Conservation (phyloP, 2,329 filamentous ascomycete genomes). For the Sclerotinia trifoliorum region DNA sequence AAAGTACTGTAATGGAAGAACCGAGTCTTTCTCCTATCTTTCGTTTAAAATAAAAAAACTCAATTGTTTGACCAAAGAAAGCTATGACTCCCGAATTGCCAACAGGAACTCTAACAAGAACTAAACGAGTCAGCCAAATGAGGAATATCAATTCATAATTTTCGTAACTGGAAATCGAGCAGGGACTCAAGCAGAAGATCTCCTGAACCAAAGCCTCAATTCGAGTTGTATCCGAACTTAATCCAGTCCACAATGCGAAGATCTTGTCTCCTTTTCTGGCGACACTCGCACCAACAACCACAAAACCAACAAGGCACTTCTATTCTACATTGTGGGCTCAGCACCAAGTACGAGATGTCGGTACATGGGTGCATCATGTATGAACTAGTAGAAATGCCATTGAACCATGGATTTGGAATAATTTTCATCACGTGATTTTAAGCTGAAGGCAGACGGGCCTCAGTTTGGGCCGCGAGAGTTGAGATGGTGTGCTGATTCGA, state of each 20-base stretch:
- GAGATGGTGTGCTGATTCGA: slow-evolving; percentile 12
- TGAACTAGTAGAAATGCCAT: neutral
- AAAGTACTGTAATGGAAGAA: neutral
- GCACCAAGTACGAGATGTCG: neutral
- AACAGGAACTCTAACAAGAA: neutral
- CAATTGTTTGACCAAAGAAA: neutral
- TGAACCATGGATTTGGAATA: slow-evolving; percentile 10
- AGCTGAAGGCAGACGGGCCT: slow-evolving; percentile 22
- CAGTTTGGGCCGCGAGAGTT: slow-evolving; percentile 20
- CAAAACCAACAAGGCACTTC: slow-evolving; percentile 5
- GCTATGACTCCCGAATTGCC: neutral
- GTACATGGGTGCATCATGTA: neutral
- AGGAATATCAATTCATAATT: neutral
- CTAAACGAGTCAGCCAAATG: neutral
- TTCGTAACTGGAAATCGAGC: neutral
- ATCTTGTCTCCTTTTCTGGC: slow-evolving; percentile 7
- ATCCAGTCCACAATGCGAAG: neutral
- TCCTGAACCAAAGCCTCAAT: neutral
- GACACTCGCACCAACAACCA: neutral
- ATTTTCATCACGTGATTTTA: slow-evolving; percentile 10
- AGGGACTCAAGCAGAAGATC: neutral
- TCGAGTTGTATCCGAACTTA: neutral
- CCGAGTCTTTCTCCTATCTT: neutral
- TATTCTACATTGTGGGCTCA: neutral
- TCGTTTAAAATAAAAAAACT: neutral